Evolutionary conservation across 2,329 filamentous ascomycete species (phyloP).

Genomic region (Aspergillus sp.): DNA sequence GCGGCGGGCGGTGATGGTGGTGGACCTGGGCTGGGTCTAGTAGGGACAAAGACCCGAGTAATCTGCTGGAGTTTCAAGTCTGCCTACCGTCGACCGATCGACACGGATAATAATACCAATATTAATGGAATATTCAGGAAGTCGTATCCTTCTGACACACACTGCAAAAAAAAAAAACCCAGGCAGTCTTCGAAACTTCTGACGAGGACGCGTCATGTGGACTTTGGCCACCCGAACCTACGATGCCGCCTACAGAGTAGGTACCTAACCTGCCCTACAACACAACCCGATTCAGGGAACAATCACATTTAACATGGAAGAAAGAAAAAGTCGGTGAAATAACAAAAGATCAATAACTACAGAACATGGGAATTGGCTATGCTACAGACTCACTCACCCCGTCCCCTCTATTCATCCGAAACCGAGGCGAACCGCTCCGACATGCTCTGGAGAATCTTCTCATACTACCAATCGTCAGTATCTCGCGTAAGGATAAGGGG

Average conservation of each 20-base stretch:
- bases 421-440: constrained; percentile 97
- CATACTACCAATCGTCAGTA: constrained; percentile 66
- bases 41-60: too few species aligned
- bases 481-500: background rate
- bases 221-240: constrained; percentile 15
- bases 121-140: too few species aligned
- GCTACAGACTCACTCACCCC: constrained; percentile 23
- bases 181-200: too few species aligned
- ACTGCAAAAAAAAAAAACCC: too few species aligned
- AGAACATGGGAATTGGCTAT: constrained; percentile 34
- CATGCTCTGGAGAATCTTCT: constrained; percentile 87
- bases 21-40: background rate
- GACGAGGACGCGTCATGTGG: constrained; percentile 16
- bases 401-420: constrained; percentile 73
- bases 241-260: constrained; percentile 10
- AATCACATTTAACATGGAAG: constrained; percentile 4
- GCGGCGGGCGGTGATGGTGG: background rate
- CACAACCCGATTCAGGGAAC: background rate
- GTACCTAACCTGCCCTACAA: background rate
- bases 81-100: background rate
- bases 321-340: constrained; percentile 3
- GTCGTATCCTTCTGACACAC: too few species aligned
- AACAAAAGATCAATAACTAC: constrained; percentile 29
- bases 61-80: background rate
- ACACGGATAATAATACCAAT: background rate